A percentile compares a stretch with the other conserved stretches of the same genome.
Evolutionary conservation across 176 grass and related monocot genomes (phyloP).

Genomic region (Raddia guianensis): DNA sequence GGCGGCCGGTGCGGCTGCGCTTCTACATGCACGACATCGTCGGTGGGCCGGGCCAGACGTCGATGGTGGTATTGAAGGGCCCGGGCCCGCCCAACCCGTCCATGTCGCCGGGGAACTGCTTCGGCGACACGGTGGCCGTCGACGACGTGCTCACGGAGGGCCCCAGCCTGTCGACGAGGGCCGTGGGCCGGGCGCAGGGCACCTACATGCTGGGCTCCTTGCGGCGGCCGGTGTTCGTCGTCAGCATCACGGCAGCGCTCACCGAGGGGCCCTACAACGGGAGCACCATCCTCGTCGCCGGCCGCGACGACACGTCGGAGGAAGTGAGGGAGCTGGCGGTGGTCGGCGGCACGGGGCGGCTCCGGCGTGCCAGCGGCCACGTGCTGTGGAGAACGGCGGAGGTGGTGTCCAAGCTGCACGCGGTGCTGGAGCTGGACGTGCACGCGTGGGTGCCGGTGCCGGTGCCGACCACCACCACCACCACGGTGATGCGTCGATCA

Average conservation of each 20-base stretch:
- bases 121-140: constrained; percentile 19
- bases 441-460: background rate
- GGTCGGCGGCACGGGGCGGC: constrained; percentile 35
- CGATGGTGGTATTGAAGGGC: background rate
- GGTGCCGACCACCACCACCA: too few relatives aligned
- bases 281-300: constrained; percentile 33
- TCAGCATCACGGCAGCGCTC: background rate
- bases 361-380: background rate
- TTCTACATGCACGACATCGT: constrained; percentile 46
- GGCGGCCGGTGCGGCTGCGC: background rate
- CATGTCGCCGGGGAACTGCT: constrained; percentile 10
- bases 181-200: constrained; percentile 26
- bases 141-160: constrained; percentile 27
- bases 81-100: background rate
- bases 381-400: constrained; percentile 36
- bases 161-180: background rate
- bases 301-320: background rate
- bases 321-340: constrained; percentile 43
- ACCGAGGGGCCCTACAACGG: constrained; percentile 27
- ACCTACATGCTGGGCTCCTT: constrained; percentile 25
- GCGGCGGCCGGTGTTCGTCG: background rate
- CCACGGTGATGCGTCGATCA: background rate
- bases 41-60: constrained; percentile 24
- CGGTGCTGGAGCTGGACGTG: constrained; percentile 36
- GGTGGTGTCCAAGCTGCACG: background rate